Evolutionary conservation across 352 stramenopile genomes (phyloP), one percentile per base, ranked within the genome.

Genomic region (Elongisporangium anandrum): DNA sequence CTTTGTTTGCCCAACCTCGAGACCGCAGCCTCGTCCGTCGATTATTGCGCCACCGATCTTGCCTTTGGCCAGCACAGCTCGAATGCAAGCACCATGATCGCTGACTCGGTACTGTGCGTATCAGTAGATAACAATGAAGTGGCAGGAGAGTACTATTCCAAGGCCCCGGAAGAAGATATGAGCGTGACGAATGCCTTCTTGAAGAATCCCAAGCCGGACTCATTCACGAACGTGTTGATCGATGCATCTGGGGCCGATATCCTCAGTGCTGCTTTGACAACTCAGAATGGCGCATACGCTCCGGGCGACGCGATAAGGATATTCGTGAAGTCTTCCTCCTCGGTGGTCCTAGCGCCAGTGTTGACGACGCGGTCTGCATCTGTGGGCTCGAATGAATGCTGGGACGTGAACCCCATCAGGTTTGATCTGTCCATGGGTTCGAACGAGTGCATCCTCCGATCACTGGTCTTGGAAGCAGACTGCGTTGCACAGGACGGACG

Each of bases 61-160:
- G 56, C 64, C 21, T 55, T 70, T 17, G 59, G 60, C 1, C 68
- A 65, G n/a, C 57, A 60, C 6, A 60, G 64, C 10, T 63, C 59
- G 7, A 38, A 60, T 0, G 63, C 77, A 45, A 74, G 72, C 19
- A 54, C 69, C 19, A 61, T 81, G 8, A 50, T 81, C n/a, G 69
- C 59, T 17, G 71, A 77, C 61, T 84, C 72, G 20, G 67, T 84
- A 20, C 60, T 84, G 10, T 84, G 75, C 22, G 69, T 84, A 0
- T 60, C 75, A 0, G 59, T 81, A 12, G 72, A 84, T 67, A 84
- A 81, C 67, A 81, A 73, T 26, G 75, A 81, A 53, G 61, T 77
- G 10, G 67, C 64, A 0, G 72, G 75, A 17, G 60, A 73, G 56
- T 84, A 73, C 50, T 71, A 73, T 52, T 22, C 64, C 2, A 51